Evolutionary conservation across 1,284 basidiomycete species (phyloP).

Genomic region (Fomitopsis palustris): DNA sequence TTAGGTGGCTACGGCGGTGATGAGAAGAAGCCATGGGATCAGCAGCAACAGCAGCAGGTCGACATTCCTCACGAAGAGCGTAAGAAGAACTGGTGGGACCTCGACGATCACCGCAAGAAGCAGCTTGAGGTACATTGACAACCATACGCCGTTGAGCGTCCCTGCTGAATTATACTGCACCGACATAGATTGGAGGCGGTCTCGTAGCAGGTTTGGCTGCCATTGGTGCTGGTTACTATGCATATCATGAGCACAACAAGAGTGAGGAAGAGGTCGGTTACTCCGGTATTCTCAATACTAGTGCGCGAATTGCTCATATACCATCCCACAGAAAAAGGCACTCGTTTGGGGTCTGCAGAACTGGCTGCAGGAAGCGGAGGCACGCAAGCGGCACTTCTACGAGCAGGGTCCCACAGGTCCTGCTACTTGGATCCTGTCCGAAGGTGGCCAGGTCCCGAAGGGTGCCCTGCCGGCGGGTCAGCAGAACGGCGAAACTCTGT

Average conservation of each 20-base stretch:
- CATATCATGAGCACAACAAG: conserved; percentile 55
- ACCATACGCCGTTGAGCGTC: neutral
- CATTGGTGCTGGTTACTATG: conserved; percentile 48
- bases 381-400: conserved; percentile 47
- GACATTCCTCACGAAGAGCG: conserved; percentile 42
- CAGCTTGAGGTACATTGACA: conserved; percentile 48
- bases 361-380: conserved; percentile 58
- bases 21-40: conserved; percentile 22
- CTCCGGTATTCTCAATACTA: neutral
- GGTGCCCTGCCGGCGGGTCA: conserved; percentile 55
- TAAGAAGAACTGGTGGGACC: conserved; percentile 55
- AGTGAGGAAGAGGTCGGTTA: conserved; percentile 51
- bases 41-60: conserved; percentile 33
- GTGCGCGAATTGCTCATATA: neutral
- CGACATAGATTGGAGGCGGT: conserved; percentile 59
- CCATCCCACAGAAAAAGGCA: conserved; percentile 42
- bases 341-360: conserved; percentile 46
- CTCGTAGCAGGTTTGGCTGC: conserved; percentile 49
- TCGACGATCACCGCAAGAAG: conserved; percentile 54
- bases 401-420: conserved; percentile 43
- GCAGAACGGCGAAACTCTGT: conserved; percentile 50
- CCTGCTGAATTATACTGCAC: neutral
- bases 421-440: conserved; percentile 57
- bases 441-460: conserved; percentile 55
- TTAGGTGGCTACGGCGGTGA: neutral